Percentiles rank a stretch among this genome's conserved stretches.
These are phyloP conservation scores for Neltuma alba DNA, from an alignment of 306 rosid genomes.

Conservation along the genomic window DNA sequence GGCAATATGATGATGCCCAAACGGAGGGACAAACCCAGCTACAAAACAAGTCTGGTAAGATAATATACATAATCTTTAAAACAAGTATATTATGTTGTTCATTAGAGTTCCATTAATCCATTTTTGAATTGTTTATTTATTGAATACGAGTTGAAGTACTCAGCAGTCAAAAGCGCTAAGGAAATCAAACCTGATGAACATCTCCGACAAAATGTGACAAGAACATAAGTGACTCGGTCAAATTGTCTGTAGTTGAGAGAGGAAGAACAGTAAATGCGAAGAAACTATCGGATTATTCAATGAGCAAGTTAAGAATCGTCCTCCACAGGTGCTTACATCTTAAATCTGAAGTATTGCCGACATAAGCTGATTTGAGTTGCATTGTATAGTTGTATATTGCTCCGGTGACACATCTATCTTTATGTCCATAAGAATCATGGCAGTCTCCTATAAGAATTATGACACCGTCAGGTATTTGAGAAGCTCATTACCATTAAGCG, in stretches of 20 bases:
- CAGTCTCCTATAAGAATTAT: conserved; percentile 74
- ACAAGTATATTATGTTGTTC: neutral
- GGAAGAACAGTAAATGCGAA: conserved; percentile 5
- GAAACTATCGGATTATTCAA: neutral
- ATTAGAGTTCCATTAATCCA: conserved; percentile 7
- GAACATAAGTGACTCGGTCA: conserved; percentile 94
- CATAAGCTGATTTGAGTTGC: conserved; percentile 62
- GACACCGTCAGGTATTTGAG: conserved; percentile 15
- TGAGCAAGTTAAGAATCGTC: conserved; percentile 2
- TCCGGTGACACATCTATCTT: conserved; percentile 78
- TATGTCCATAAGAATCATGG: conserved; percentile 66
- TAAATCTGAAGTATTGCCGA: conserved; percentile 36
- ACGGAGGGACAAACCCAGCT: neutral
- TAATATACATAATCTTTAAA: conserved; percentile 6
- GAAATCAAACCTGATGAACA: conserved; percentile 87
- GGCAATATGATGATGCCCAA: neutral
- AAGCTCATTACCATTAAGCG: neutral
- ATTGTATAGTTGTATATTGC: conserved; percentile 84
- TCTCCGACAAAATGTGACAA: conserved; percentile 92
- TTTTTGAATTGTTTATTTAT: conserved; percentile 10
- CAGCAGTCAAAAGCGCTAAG: conserved; percentile 20
- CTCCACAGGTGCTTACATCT: conserved; percentile 47
- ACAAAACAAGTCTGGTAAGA: neutral
- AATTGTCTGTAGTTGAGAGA: conserved; percentile 67
- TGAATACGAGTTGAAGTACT: conserved; percentile 9